Base-by-base conservation (phyloP, 2,329 filamentous ascomycete genomes). In the Fonsecaea monophora region DNA sequence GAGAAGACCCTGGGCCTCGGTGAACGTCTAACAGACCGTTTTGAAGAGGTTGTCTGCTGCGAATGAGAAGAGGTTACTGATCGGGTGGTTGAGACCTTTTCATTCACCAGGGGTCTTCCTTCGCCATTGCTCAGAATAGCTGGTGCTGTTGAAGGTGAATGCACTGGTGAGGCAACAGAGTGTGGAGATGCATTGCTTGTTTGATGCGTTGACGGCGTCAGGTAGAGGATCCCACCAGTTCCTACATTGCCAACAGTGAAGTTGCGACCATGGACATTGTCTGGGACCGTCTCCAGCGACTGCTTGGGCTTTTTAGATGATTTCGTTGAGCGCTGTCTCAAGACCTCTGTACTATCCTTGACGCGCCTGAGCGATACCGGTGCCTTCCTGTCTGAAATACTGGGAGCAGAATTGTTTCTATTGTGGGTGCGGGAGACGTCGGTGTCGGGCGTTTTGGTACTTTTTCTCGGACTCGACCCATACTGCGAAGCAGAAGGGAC, bases 171-270 rank as follows among this genome's bases (percentile, higher is more conserved):
- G 58, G 73, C 68, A 34, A 77, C 75, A 55, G 77, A 75, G 40
- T 76, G 73, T 63, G 73, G 70, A 65, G 75, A 76, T 60, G 75
- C 68, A 60, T 75, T 62, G 73, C 75, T 56, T 73, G 68, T 69
- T 78, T 80, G 72, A 71, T 76, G 69, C 67, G 74, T 86, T 75
- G 87, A 94, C 2, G 70, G 71, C 90, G 64, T 91, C 72, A 94
- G 77, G 78, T 92, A 94, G 78, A 94, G 92, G 76, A 89, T 88
- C 45, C 91, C 91, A 78, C 93, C 92, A 76, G 92, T 91, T 30
- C 91, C 91, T 67, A 94, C 91, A 77, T 93, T 94, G 59, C 89
- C 88, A 62, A 94, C 91, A 1, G 90, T 89, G 76, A 94, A 94
- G 74, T 92, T 88, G 62, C 89, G 86, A 57, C 88, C 89, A 75